Evolutionary conservation across 139 green algal species (phyloP), one percentile per base, ranked within the genome.

Genomic region (Spirogloea muscicola): DNA sequence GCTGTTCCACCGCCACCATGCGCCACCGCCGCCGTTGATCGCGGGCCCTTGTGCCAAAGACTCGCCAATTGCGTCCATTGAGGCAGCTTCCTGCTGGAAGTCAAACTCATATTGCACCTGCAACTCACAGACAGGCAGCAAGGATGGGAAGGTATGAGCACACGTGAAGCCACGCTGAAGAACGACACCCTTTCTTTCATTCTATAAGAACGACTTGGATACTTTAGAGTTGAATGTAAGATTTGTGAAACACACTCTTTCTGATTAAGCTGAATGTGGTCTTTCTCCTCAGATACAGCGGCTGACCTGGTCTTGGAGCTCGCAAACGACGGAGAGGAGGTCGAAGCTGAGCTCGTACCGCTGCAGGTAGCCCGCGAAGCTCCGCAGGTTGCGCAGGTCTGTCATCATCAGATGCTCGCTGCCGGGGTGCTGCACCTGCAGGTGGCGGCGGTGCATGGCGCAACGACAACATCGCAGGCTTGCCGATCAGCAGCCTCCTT

Each of bases 91-190:
- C 9, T 40, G 16, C 27, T 21, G 16, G 31, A 82, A 82, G 48
- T 82, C 75, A 68, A 82, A 82, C 75, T 82, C 75, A 25, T 82
- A 48, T 33, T 80, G 38, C 7, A 82, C 34, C 74, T 82, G 74
- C 29, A n/a, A n/a, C n/a, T n/a, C n/a, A n/a, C n/a, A n/a, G n/a
- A n/a, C n/a, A n/a, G n/a, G n/a, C n/a, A n/a, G n/a, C n/a, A n/a
- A n/a, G n/a, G n/a, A n/a, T n/a, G n/a, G n/a, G n/a, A n/a, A n/a
- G n/a, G n/a, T n/a, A n/a, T n/a, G n/a, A n/a, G n/a, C n/a, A n/a
- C n/a, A n/a, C n/a, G n/a, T n/a, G n/a, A n/a, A n/a, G n/a, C n/a
- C n/a, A n/a, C n/a, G n/a, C n/a, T n/a, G n/a, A n/a, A n/a, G n/a
- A n/a, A n/a, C n/a, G n/a, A n/a, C n/a, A n/a, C n/a, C n/a, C n/a